phyloP scores from a whole-genome alignment of 2,329 filamentous ascomycete species.

The Fusarium luffae region DNA sequence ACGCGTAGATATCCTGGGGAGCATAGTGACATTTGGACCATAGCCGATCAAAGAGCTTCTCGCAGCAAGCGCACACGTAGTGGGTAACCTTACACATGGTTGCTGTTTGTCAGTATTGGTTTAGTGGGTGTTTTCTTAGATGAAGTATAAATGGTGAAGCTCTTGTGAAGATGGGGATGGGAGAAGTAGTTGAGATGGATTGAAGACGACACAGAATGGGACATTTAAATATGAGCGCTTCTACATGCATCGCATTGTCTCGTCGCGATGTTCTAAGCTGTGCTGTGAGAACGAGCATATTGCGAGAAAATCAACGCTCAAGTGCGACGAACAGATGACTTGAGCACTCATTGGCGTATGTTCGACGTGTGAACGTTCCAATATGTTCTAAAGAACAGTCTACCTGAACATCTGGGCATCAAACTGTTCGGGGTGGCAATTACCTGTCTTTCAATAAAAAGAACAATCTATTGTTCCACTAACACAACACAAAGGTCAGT shows the following conservation, averaged over 20 bases:
- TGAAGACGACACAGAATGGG: neutral
- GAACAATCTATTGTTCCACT: neutral
- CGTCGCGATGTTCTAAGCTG: neutral
- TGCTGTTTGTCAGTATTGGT: neutral
- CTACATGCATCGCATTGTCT: rapidly evolving
- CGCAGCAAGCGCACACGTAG: neutral
- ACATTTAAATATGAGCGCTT: neutral
- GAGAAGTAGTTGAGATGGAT: neutral
- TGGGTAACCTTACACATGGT: neutral
- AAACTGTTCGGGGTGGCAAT: too few relatives aligned
- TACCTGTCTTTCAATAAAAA: too few relatives aligned
- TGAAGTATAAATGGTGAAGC: neutral
- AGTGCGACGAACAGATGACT: neutral
- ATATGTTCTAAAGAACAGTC: too few relatives aligned
- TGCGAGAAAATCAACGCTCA: neutral
- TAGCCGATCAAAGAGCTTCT: neutral
- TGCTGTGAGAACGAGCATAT: neutral
- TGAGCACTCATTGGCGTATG: neutral
- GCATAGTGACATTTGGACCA: neutral
- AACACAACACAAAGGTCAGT: neutral
- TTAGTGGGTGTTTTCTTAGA: neutral
- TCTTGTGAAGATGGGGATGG: neutral
- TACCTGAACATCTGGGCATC: too few relatives aligned
- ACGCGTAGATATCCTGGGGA: neutral
- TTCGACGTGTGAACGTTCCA: too few relatives aligned